Evolutionary conservation across 768 basidiomycete genomes (phyloP), one percentile per base, ranked within the genome.

Genomic region (Austroboletus festivus): DNA sequence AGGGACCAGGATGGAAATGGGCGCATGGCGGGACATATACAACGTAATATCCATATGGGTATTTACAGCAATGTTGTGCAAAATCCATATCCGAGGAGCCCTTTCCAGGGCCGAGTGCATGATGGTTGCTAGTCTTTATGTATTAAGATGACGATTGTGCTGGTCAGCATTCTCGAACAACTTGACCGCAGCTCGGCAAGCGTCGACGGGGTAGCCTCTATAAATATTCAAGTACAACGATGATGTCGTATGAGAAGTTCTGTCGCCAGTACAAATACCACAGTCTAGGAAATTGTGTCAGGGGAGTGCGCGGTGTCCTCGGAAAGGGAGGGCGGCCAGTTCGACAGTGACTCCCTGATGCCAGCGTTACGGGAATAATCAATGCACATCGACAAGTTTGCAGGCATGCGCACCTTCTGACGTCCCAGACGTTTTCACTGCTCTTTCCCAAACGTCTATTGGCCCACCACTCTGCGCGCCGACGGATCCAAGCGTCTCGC

Each of bases 381-480:
- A 34, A n/a, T 15, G 23, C 39, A n/a, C n/a, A n/a, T n/a, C 34
- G 26, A 24, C 16, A 18, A 38, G 24, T 30, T 18, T 5, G 15
- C n/a, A 40, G n/a, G 30, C 42, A 26, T 16, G 75, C 86, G 61
- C 65, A 95, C 94, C 73, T 79, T 68, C 94, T 73, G 22, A 89
- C 74, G 50, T 90, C 85, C 95, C 95, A 99, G 2, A 99, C 82
- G 63, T 94, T 92, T 70, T 98, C 95, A 57, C 92, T 94, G 68
- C 91, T 93, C 65, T 81, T 83, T 18, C 69, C 76, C 9, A 89
- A 62, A 44, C 95, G 73, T 44, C 88, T 72, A 28, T 75, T 71
- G 5, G 94, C 92, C 95, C 93, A 96, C 93, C 93, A 94, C 64
- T 94, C 91, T 2, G 95, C 95, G 46, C 89, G 75, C 16, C 87